Percentiles rank a stretch among this genome's conserved stretches.
These are phyloP conservation scores for Flaveria brownii DNA, from an alignment of 129 eudicot species.

Conservation along the genomic window DNA sequence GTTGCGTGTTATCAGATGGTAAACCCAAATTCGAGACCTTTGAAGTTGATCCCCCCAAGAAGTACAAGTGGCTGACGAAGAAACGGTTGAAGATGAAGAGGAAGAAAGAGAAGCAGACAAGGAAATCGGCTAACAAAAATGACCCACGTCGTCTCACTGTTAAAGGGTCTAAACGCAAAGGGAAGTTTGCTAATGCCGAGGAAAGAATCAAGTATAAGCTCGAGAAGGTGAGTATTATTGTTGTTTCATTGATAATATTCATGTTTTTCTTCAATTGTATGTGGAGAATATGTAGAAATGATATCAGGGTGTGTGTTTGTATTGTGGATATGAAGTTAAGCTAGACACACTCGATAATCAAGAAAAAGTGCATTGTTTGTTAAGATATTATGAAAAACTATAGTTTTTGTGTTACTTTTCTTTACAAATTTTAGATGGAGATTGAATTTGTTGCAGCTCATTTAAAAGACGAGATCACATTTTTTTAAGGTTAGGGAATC, in stretches of 20 bases:
- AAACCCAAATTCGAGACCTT: slow-evolving; percentile 66
- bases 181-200: slow-evolving; percentile 61
- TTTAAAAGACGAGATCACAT: no score
- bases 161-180: slow-evolving; percentile 55
- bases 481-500: background rate
- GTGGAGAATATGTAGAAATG: background rate
- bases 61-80: slow-evolving; percentile 65
- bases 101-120: slow-evolving; percentile 59
- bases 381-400: background rate
- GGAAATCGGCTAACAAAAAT: slow-evolving; percentile 56
- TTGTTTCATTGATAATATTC: background rate
- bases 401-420: background rate
- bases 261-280: background rate
- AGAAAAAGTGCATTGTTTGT: background rate
- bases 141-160: slow-evolving; percentile 65
- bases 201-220: slow-evolving; percentile 69
- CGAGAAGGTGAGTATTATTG: slow-evolving; percentile 47
- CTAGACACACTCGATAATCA: background rate
- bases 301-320: background rate
- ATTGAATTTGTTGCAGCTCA: no score
- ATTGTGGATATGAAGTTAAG: background rate
- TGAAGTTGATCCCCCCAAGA: slow-evolving; percentile 68
- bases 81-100: slow-evolving; percentile 58
- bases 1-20: slow-evolving; percentile 64
- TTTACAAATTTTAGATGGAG: no score